Evolutionary conservation across 1,284 basidiomycete species (phyloP).

Genomic region (Schizophyllum amplum): DNA sequence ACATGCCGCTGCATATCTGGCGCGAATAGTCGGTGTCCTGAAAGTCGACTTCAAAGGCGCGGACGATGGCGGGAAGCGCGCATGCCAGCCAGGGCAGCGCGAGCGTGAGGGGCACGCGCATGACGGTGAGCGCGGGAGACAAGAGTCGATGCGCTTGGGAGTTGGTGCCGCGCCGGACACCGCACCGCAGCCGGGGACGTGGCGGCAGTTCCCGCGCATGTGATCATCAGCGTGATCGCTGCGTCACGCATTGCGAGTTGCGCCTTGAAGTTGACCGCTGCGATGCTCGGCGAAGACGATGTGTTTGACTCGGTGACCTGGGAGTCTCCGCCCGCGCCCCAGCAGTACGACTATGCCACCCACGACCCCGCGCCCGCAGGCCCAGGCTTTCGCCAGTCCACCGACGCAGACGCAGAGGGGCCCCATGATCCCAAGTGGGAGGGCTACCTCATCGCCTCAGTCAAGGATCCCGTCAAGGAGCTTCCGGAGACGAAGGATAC

Average conservation of each 20-base stretch:
- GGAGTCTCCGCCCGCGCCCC: slow-evolving; percentile 60
- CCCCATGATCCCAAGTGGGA: slow-evolving; percentile 84
- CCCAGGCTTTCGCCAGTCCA: slow-evolving; percentile 73
- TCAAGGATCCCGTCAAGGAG: slow-evolving; percentile 92
- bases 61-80: slow-evolving; percentile 20
- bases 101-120: neutral
- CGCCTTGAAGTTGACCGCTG: neutral
- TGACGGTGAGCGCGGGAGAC: no score
- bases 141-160: no score
- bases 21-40: slow-evolving; percentile 35
- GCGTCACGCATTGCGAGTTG: neutral
- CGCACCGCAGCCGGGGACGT: no score
- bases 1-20: slow-evolving; percentile 96
- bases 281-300: slow-evolving; percentile 73
- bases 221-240: neutral
- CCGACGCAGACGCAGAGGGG: slow-evolving; percentile 52
- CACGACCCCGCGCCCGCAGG: slow-evolving; percentile 37
- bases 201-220: neutral
- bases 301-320: slow-evolving; percentile 82
- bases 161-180: no score
- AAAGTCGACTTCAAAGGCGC: slow-evolving; percentile 59
- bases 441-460: slow-evolving; percentile 78
- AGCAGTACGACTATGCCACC: slow-evolving; percentile 23
- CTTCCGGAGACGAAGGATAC: slow-evolving; percentile 94
- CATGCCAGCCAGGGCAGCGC: neutral